Evolutionary conservation across 1,284 basidiomycete genomes (phyloP), one percentile per base, ranked within the genome.

Genomic region (Ceratobasidium papillatum): DNA sequence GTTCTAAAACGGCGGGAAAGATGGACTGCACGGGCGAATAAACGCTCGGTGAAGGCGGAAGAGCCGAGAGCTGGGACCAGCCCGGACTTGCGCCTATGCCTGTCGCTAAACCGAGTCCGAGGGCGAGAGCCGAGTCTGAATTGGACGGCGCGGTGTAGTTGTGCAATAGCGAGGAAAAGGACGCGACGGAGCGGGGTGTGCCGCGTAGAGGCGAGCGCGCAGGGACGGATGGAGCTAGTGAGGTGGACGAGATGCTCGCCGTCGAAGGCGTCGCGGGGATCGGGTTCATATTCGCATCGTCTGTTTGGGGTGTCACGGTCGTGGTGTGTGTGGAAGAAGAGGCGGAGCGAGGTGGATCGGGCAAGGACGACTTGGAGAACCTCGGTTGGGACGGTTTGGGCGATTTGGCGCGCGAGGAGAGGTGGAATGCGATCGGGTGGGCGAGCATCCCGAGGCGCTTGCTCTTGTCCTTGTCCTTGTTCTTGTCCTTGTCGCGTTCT

Each of bases 181-280:
- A 52, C 47, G 27, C 64, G n/a, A 69, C 66, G 32, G 66, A 58
- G 36, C 66, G 66, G 22, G 66, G 66, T 30, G 66, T 58, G 66
- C 66, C 66, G 43, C 66, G 66, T 19, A 69, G 52, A 11, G 66
- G 66, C 3, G 51, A 56, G n/a, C 66, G 51, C 3, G 66, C 66
- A 17, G 66, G 66, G 22, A 69, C 66, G 25, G 52, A 58, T 11
- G 66, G 66, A 7, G 66, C 66, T 5, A 49, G 47, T 19, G 56
- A 59, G 25, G 56, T 36, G 30, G 56, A 59, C 3, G 59, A 41
- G 38, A 61, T 5, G 25, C 36, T 61, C n/a, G 59, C 22, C n/a
- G 59, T 61, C 36, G 59, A 61, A 7, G 59, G 59, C 3, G 59
- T 61, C 3, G 59, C 36, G 17, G 59, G 59, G 17, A 52, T 52